Conservation (phyloP, 1,284 basidiomycete species). For the Rhodotorula mucilaginosa region DNA sequence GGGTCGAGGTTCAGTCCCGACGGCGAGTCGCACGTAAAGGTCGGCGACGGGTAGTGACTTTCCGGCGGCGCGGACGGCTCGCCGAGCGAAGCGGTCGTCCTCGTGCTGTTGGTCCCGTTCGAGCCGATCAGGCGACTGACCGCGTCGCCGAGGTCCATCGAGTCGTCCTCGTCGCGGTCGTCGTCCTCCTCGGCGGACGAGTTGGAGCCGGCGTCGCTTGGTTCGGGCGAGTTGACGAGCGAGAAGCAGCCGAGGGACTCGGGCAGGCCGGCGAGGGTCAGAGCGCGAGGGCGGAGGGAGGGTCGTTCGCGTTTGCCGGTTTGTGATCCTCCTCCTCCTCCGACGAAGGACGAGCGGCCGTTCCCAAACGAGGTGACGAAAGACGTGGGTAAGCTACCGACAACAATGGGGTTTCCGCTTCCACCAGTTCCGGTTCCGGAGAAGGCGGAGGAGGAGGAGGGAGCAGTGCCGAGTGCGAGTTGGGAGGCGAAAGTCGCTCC, state of each 20-base stretch:
- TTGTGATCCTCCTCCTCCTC: background rate
- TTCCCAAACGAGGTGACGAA: background rate
- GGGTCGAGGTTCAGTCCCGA: slow-evolving; percentile 22
- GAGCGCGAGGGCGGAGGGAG: slow-evolving; percentile 23
- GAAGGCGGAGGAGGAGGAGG: slow-evolving; percentile 18
- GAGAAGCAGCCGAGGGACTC: slow-evolving; percentile 39
- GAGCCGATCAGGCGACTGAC: background rate
- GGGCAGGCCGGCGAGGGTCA: slow-evolving; percentile 35
- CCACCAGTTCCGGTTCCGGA: slow-evolving; percentile 9
- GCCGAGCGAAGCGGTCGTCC: slow-evolving; percentile 2
- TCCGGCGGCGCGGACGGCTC: slow-evolving; percentile 23
- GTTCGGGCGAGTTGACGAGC: slow-evolving; percentile 32
- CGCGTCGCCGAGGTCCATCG: slow-evolving; percentile 9
- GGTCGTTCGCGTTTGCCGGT: background rate
- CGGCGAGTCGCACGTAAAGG: slow-evolving; percentile 33
- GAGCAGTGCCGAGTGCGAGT: slow-evolving; percentile 3
- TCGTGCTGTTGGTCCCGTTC: background rate
- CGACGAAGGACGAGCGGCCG: background rate
- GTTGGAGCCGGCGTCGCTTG: slow-evolving; percentile 9
- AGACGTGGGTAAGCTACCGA: background rate
- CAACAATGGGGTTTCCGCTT: background rate
- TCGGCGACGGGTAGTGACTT: slow-evolving; percentile 36
- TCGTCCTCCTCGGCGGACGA: slow-evolving; percentile 8
- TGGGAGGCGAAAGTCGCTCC: slow-evolving; percentile 20
- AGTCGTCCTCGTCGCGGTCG: slow-evolving; percentile 12